Evolutionary conservation across 257 asterid genomes (phyloP).

Genomic region (Thymus mandschuricus): DNA sequence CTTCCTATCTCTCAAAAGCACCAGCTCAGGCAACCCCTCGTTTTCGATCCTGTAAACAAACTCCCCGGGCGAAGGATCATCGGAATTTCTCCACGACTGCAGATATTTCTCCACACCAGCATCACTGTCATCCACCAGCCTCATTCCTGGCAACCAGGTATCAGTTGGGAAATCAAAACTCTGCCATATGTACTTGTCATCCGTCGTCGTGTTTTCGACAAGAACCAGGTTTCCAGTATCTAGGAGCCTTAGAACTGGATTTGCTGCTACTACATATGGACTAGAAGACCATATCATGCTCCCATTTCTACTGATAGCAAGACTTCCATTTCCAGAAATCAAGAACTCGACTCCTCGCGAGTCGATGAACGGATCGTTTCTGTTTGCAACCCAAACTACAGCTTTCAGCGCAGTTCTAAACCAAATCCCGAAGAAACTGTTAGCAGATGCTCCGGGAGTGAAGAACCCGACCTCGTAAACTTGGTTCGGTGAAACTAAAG

Average conservation of each 20-base stretch:
- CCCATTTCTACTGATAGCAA: neutral
- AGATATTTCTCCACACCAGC: conserved; percentile 5
- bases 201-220: neutral
- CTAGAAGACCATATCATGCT: neutral
- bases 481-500: conserved; percentile 6
- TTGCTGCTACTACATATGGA: neutral
- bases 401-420: neutral
- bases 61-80: conserved; percentile 51
- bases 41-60: conserved; percentile 27
- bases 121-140: neutral
- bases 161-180: conserved; percentile 17
- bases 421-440: conserved; percentile 5
- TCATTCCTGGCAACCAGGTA: conserved; percentile 11
- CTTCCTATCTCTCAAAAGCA: conserved; percentile 7
- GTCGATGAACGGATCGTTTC: conserved; percentile 1
- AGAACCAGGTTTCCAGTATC: conserved; percentile 36
- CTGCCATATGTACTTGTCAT: conserved; percentile 2
- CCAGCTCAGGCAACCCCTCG: conserved; percentile 35
- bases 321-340: conserved; percentile 1
- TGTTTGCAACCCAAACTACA: conserved; percentile 22
- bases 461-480: conserved; percentile 13
- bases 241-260: neutral
- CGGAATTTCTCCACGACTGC: conserved; percentile 43
- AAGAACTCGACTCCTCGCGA: neutral
- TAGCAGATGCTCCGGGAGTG: neutral